Percentiles rank a stretch among this genome's conserved stretches.
These are phyloP conservation scores for Draba incana DNA, from an alignment of 345 rosid species.

Conservation along the genomic window DNA sequence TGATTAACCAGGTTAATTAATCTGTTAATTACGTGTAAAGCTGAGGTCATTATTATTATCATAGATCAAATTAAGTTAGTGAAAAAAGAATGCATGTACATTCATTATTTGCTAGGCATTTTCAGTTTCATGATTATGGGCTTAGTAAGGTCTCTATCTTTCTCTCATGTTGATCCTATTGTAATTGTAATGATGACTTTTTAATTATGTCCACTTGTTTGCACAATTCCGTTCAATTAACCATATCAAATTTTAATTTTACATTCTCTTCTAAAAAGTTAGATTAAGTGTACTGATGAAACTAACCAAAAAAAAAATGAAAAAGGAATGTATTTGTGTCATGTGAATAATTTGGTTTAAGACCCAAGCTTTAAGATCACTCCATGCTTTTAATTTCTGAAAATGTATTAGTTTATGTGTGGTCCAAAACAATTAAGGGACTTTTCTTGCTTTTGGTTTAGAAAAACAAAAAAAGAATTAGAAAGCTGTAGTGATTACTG, in stretches of 20 bases:
- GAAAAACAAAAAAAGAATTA: constrained; percentile 17
- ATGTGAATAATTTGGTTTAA: constrained; percentile 31
- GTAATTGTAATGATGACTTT: constrained; percentile 30
- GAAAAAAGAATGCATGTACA: constrained; percentile 31
- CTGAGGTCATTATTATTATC: constrained; percentile 30
- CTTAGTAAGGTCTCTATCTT: constrained; percentile 21
- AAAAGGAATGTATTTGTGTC: constrained; percentile 5
- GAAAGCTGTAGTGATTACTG: constrained; percentile 43
- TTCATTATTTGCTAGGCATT: constrained; percentile 22
- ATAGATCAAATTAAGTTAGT: constrained; percentile 14
- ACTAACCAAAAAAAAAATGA: neutral
- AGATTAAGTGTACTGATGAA: neutral
- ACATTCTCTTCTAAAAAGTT: neutral
- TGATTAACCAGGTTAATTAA: constrained; percentile 13
- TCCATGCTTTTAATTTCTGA: constrained; percentile 21
- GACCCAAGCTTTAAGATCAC: constrained; percentile 40
- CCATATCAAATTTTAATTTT: neutral
- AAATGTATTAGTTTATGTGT: constrained; percentile 30
- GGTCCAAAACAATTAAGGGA: constrained; percentile 29
- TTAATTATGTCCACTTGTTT: constrained; percentile 34
- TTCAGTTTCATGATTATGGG: constrained; percentile 19
- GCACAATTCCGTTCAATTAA: neutral
- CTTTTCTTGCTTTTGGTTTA: constrained; percentile 18
- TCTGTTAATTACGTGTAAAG: constrained; percentile 43
- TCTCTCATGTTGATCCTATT: constrained; percentile 14